phyloP scores from a whole-genome alignment of 2,329 filamentous ascomycete genomes.

The Ophiostoma piceae region DNA sequence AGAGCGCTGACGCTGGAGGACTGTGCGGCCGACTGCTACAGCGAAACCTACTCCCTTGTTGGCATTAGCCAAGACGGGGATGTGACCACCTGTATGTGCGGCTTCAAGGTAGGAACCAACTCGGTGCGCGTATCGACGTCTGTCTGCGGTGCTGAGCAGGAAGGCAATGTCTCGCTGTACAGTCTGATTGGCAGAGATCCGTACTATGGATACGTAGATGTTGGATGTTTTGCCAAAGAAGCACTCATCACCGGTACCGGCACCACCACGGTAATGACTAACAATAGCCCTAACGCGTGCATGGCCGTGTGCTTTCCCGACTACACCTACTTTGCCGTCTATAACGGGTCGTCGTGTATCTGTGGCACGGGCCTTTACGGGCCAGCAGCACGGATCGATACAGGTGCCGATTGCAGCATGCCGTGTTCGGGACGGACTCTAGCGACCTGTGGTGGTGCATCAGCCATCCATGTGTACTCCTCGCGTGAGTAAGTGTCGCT shows the following conservation, averaged over 20 bases:
- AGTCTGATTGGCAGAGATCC: background rate
- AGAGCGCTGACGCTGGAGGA: too few species aligned
- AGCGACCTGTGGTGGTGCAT: background rate
- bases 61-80: background rate
- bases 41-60: background rate
- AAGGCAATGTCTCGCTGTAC: background rate
- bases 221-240: background rate
- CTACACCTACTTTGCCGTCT: background rate
- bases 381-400: background rate
- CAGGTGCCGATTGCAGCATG: background rate
- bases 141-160: background rate
- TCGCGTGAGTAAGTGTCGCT: background rate
- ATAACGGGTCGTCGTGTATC: background rate
- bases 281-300: background rate
- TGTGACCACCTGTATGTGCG: background rate
- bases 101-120: background rate
- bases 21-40: too few species aligned
- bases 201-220: background rate
- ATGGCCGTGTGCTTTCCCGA: background rate
- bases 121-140: background rate
- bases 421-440: background rate
- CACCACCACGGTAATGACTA: background rate
- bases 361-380: background rate
- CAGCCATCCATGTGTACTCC: background rate
- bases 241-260: background rate